A percentile compares a stretch with the other conserved stretches of the same genome.
These are phyloP conservation scores for Russula sp. DNA, from an alignment of 768 basidiomycete species.

Conservation along the genomic window DNA sequence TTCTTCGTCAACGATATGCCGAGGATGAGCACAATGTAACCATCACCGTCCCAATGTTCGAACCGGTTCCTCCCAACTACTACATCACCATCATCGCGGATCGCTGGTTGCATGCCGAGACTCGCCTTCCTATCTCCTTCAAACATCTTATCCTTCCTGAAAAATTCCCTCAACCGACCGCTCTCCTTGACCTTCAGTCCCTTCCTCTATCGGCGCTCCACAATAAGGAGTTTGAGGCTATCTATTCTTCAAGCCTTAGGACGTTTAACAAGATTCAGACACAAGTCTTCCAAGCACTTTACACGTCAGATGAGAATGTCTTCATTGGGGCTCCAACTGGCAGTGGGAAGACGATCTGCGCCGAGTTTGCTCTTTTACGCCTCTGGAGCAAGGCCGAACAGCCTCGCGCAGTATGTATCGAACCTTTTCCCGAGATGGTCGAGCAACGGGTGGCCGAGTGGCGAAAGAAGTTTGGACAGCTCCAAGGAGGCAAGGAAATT, in stretches of 20 bases:
- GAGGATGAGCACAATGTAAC: constrained; percentile 93
- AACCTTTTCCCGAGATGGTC: constrained; percentile 98
- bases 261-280: constrained; percentile 99
- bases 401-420: constrained; percentile 85
- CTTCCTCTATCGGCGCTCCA: constrained; percentile 87
- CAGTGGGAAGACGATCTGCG: constrained; percentile 95
- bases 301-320: constrained; percentile 93
- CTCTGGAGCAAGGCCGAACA: constrained; percentile 86
- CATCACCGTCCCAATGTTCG: constrained; percentile 92
- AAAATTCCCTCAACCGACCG: constrained; percentile 90
- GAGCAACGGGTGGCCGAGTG: constrained; percentile 86
- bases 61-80: constrained; percentile 97
- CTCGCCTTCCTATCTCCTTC: constrained; percentile 91
- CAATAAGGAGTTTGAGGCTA: constrained; percentile 84
- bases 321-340: constrained; percentile 97
- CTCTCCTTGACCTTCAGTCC: constrained; percentile 86
- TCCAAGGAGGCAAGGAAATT: constrained; percentile 92
- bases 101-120: constrained; percentile 93
- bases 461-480: constrained; percentile 68
- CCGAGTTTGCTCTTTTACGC: constrained; percentile 92
- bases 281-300: constrained; percentile 97
- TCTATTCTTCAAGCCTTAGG: constrained; percentile 74
- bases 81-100: constrained; percentile 94
- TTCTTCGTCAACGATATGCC: constrained; percentile 86
- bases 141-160: constrained; percentile 96